These are phyloP conservation scores for Suillus clintonianus DNA, from an alignment of 768 basidiomycete genomes.

Conservation along the genomic window DNA sequence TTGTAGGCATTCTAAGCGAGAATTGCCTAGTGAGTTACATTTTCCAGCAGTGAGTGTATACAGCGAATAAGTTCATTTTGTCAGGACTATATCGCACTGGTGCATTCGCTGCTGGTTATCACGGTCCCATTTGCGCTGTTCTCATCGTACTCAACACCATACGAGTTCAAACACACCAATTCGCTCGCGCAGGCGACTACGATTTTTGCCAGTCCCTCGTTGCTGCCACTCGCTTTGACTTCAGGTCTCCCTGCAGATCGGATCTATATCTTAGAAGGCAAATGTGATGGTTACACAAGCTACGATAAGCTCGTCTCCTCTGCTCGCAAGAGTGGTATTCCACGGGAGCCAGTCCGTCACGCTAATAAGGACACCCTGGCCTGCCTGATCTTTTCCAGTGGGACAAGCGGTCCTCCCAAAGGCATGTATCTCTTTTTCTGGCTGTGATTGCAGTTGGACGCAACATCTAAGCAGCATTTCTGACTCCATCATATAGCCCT, in stretches of 20 bases:
- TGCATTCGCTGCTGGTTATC: conserved; percentile 44
- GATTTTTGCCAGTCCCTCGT: conserved; percentile 48
- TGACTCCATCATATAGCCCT: conserved; percentile 41
- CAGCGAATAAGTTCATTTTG: neutral
- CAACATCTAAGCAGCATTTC: no score
- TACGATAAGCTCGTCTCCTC: conserved; percentile 43
- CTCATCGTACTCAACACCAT: conserved; percentile 48
- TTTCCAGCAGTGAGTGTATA: conserved; percentile 11
- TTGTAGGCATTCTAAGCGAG: no score
- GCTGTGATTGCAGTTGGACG: neutral
- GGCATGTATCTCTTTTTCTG: conserved; percentile 33
- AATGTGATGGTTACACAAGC: conserved; percentile 36
- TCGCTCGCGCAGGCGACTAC: conserved; percentile 44
- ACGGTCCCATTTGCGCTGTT: conserved; percentile 50
- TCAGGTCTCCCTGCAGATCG: conserved; percentile 34
- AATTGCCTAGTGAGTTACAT: conserved; percentile 50
- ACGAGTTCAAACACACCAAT: conserved; percentile 50
- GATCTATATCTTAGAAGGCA: conserved; percentile 48
- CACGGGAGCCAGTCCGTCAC: conserved; percentile 39
- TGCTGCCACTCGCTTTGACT: conserved; percentile 37
- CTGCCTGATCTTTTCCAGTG: conserved; percentile 69
- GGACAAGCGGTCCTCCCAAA: conserved; percentile 72
- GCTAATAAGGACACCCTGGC: conserved; percentile 56
- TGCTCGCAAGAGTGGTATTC: conserved; percentile 36
- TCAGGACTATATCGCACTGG: conserved; percentile 49